These are phyloP conservation scores for Penicillium maclennaniae DNA, from an alignment of 495 filamentous ascomycete genomes.

Conservation along the genomic window DNA sequence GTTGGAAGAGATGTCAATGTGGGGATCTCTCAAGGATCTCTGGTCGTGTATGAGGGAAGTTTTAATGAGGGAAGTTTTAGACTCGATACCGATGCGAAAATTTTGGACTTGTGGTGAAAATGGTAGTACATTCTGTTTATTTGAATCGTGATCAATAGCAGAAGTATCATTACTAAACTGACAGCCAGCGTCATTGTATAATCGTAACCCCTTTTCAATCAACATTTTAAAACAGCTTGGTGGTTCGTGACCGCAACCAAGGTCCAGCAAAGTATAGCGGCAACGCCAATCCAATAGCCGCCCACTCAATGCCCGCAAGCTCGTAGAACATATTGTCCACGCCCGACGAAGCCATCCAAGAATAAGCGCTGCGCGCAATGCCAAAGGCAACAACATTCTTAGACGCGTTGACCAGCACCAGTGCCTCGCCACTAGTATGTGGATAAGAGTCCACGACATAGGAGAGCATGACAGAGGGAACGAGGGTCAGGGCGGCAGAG, in stretches of 20 bases:
- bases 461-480: constrained; percentile 33
- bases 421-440: constrained; percentile 24
- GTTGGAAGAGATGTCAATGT: too few relatives aligned
- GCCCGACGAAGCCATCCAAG: constrained; percentile 32
- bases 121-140: too few relatives aligned
- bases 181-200: background rate
- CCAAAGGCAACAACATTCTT: constrained; percentile 43
- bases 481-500: constrained; percentile 23
- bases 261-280: constrained; percentile 35
- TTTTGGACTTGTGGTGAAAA: too few relatives aligned
- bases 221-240: constrained; percentile 12
- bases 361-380: constrained; percentile 20
- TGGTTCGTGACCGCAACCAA: constrained; percentile 24
- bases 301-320: constrained; percentile 38
- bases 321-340: constrained; percentile 38
- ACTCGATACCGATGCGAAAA: too few relatives aligned
- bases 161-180: background rate
- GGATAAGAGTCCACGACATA: constrained; percentile 33
- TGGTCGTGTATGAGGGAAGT: too few relatives aligned
- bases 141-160: background rate
- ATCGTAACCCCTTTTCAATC: background rate
- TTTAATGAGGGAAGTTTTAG: too few relatives aligned
- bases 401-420: constrained; percentile 35
- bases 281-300: constrained; percentile 25
- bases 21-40: too few relatives aligned